Evolutionary conservation across 1,284 basidiomycete species (phyloP).

Genomic region (Phenoliferia sp.): DNA sequence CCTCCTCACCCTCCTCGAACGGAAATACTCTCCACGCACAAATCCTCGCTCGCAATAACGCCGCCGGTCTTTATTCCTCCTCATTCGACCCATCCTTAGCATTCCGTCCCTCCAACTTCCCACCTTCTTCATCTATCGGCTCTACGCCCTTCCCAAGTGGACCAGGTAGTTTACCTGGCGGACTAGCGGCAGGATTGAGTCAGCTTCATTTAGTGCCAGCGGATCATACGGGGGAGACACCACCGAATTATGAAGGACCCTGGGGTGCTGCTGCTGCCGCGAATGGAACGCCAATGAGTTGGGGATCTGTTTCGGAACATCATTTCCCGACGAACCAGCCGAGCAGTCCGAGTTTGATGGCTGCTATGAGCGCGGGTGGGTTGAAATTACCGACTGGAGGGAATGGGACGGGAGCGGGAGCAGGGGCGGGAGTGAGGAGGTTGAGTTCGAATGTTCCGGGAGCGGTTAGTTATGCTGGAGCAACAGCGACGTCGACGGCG

Average conservation of each 20-base stretch:
- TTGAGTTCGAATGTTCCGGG: not conserved
- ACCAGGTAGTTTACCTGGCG: constrained; percentile 19
- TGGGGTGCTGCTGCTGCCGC: not conserved
- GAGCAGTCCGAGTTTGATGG: not conserved
- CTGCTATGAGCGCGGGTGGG: not conserved
- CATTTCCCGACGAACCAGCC: not conserved
- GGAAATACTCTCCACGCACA: too few species aligned
- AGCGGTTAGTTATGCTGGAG: too few species aligned
- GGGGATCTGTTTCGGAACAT: not conserved
- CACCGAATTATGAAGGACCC: not conserved
- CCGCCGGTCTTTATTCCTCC: constrained; percentile 9
- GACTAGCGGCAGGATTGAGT: constrained; percentile 25
- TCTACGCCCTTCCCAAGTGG: too few species aligned
- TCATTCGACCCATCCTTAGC: constrained; percentile 15
- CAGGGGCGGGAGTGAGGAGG: not conserved
- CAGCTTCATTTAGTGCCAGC: constrained; percentile 26
- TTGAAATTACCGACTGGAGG: too few species aligned
- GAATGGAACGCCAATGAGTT: not conserved
- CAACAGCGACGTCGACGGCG: not conserved
- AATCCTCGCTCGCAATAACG: not conserved
- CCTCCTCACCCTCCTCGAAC: not conserved
- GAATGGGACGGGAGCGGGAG: not conserved
- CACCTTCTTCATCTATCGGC: too few species aligned
- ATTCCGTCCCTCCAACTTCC: not conserved
- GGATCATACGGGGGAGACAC: constrained; percentile 27